Base-by-base conservation (phyloP, 2,329 filamentous ascomycete species). In the Grosmannia clavigera region DNA sequence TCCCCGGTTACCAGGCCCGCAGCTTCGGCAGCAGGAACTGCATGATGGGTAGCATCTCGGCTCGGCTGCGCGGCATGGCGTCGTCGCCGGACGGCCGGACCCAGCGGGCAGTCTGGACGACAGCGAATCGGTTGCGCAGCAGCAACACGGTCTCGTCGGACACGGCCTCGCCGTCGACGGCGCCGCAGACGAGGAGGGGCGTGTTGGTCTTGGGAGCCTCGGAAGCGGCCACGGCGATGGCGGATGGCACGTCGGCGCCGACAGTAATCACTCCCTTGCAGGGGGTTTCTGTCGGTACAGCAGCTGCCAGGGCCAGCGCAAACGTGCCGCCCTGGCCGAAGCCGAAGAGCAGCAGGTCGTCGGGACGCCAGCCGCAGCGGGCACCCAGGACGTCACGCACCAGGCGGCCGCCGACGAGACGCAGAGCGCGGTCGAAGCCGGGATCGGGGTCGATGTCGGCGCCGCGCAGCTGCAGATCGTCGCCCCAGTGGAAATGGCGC, bases 41-140 rank as follows among this genome's bases (percentile, higher is more conserved):
- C 90, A 96, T 96, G 62, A 96, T 81, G 0, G 92, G 91, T 67
- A 92, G 69, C 80, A 95, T 92, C 77, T 97, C 92, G 12, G 95
- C 90, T 58, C 87, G 79, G 69, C 80, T 86, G 54, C 78, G 76
- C n/a, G 91, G 90, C 92, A 96, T 96, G 1, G 80, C 81, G 71
- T 95, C 90, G 6, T 86, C 88, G 38, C 61, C 61, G 55, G 55
- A 50, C 3, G 71, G 72, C 68, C 85, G 61, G 67, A 79, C 81
- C 83, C 88, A 94, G 67, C 81, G 81, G 60, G 84, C 84, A 64
- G 85, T 78, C 70, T 83, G 79, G 27, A 90, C 83, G 67, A 84
- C 78, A 64, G 78, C 74, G 71, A 92, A 94, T 59, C 82, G 79
- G 51, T 76, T 75, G 69, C 83, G 86, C 43, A 91, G 73, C 61